Evolutionary conservation across 2,329 filamentous ascomycete species (phyloP).

Genomic region (Phoma herbarum): DNA sequence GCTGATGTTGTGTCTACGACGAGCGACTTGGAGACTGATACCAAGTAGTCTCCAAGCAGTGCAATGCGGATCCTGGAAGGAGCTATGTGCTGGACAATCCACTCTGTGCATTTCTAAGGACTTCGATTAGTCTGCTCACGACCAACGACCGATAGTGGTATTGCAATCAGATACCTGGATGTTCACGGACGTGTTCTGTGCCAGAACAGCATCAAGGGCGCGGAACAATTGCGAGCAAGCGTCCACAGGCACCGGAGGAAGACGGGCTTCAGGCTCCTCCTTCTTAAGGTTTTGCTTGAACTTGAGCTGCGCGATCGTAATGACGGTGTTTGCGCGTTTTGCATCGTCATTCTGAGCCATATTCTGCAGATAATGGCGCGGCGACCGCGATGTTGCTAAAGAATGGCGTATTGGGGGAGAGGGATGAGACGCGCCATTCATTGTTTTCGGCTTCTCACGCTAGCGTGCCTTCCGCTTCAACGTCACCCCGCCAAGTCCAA

Average conservation of each 20-base stretch:
- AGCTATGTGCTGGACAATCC: conserved; percentile 78
- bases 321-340: conserved; percentile 35
- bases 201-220: conserved; percentile 39
- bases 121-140: conserved; percentile 46
- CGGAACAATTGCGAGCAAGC: conserved; percentile 36
- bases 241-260: conserved; percentile 33
- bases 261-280: conserved; percentile 28
- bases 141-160: conserved; percentile 26
- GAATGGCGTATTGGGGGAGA: conserved; percentile 11
- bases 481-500: conserved; percentile 24
- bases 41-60: conserved; percentile 78
- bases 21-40: conserved; percentile 71
- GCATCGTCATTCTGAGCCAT: conserved; percentile 37
- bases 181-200: conserved; percentile 39
- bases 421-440: conserved; percentile 10
- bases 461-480: conserved; percentile 26
- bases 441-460: conserved; percentile 21
- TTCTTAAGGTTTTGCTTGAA: conserved; percentile 41
- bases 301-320: conserved; percentile 42
- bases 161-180: conserved; percentile 46
- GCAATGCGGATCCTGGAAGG: conserved; percentile 71
- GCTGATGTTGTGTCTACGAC: conserved; percentile 26
- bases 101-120: conserved; percentile 82
- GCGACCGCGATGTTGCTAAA: conserved; percentile 16
- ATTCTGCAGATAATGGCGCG: conserved; percentile 1